These are phyloP conservation scores for Saururus chinensis DNA, from an alignment of 164 flowering plant species.

Conservation along the genomic window DNA sequence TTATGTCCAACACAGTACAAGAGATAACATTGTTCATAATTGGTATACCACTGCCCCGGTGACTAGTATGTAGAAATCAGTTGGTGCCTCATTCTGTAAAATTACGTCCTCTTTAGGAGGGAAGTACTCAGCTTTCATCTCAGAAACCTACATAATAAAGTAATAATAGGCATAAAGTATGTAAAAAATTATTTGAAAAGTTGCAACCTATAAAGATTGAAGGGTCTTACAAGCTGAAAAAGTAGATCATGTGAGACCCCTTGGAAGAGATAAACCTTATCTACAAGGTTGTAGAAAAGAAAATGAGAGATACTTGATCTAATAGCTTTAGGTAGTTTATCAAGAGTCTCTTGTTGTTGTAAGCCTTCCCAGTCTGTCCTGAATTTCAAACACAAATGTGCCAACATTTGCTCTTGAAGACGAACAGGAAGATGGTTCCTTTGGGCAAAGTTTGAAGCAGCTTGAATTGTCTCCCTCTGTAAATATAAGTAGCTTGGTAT, in stretches of 20 bases:
- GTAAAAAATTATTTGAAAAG: neutral
- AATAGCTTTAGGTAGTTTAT: constrained; percentile 86
- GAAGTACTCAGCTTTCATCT: constrained; percentile 91
- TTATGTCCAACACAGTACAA: neutral
- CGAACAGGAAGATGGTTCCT: constrained; percentile 67
- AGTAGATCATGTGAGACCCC: constrained; percentile 89
- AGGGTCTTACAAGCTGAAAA: constrained; percentile 73
- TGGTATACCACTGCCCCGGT: constrained; percentile 69
- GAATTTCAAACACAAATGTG: constrained; percentile 83
- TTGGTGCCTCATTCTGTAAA: constrained; percentile 94
- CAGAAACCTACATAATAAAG: constrained; percentile 53
- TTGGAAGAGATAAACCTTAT: constrained; percentile 66
- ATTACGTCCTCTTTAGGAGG: constrained; percentile 92
- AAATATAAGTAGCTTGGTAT: neutral
- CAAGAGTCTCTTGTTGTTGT: constrained; percentile 86
- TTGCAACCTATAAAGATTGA: neutral
- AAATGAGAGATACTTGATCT: constrained; percentile 78
- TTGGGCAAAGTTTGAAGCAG: constrained; percentile 80
- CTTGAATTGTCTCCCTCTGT: constrained; percentile 90
- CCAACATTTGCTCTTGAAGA: constrained; percentile 90
- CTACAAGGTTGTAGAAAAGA: constrained; percentile 72
- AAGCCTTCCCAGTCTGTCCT: constrained; percentile 89
- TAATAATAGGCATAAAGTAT: neutral
- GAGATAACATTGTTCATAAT: neutral
- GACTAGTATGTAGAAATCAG: constrained; percentile 80